Evolutionary conservation across 2,329 filamentous ascomycete species (phyloP), one percentile per base, ranked within the genome.

Genomic region (Penicillium aurantiogriseum): DNA sequence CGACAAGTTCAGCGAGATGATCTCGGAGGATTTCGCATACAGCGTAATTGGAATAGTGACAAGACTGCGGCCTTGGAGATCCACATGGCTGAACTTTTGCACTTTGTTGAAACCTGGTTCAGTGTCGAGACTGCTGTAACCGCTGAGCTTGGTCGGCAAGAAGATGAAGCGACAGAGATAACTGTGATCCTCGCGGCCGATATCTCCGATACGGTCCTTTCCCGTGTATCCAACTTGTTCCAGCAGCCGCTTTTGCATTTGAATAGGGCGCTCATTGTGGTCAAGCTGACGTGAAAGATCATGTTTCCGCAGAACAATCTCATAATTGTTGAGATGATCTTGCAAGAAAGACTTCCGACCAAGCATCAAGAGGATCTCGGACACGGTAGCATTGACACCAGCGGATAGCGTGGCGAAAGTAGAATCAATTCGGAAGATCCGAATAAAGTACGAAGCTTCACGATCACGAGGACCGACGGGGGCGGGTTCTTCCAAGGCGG

Each of bases 141-240:
- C 91, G 71, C 87, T 92, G 73, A 96, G 89, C 68, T 93, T 90
- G 21, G 90, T 88, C 17, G 93, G 92, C 57, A 97, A 80, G 75
- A 99, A 99, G 58, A 94, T 91, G 77, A 99, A 97, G 6, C 94
- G 90, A 71, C 92, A 96, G 13, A 99, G 83, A 67, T 97, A 99
- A 71, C 92, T 95, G 74, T 97, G 96, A 78, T 99, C 94, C 74
- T 99, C 94, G 56, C 94, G 87, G 29, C 94, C 94, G 51, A 99
- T 85, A 61, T 97, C 94, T 72, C 97, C 93, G 45, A 99, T 86
- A 39, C 86, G 87, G 74, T 99, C 94, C 55, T 85, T 85, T 33
- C 91, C 87, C 56, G 90, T 88, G 70, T 97, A 99, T 10, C 94
- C 94, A 52, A 93, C 89, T 76, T 97, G 92, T 74, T 96, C 89